These are phyloP conservation scores for Sapria himalayana DNA, from an alignment of 345 rosid species.

Conservation along the genomic window DNA sequence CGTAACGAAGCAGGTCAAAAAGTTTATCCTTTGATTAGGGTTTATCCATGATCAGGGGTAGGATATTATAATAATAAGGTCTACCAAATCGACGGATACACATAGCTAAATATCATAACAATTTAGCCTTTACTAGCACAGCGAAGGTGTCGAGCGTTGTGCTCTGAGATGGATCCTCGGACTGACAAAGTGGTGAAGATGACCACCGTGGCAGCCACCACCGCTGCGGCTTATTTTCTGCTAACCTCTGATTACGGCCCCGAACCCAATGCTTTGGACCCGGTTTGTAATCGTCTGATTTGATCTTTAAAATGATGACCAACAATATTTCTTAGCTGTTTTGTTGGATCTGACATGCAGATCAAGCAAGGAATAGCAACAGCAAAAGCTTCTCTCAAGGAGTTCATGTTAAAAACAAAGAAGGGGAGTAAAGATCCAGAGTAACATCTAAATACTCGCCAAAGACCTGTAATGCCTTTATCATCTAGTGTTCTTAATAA, in stretches of 20 bases:
- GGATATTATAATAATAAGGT: too few species aligned
- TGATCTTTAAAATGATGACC: too few species aligned
- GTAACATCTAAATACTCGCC: too few species aligned
- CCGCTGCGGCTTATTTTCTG: constrained; percentile 57
- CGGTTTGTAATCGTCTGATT: constrained; percentile 17
- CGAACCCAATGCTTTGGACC: constrained; percentile 61
- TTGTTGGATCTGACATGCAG: constrained; percentile 16
- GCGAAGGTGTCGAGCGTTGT: too few species aligned
- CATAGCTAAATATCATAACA: too few species aligned
- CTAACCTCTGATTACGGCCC: constrained; percentile 89
- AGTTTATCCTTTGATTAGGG: too few species aligned
- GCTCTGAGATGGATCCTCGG: constrained; percentile 44
- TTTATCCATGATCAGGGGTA: too few species aligned
- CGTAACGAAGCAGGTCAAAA: too few species aligned
- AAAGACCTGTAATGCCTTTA: too few species aligned
- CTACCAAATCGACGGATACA: too few species aligned
- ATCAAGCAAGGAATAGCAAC: constrained; percentile 38
- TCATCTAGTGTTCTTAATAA: too few species aligned
- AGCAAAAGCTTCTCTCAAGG: constrained; percentile 35
- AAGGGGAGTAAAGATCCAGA: constrained; percentile 12
- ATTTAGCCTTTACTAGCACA: too few species aligned
- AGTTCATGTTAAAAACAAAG: constrained; percentile 34
- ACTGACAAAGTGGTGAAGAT: constrained; percentile 61
- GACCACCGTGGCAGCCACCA: constrained; percentile 70
- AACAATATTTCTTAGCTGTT: neutral